These are phyloP conservation scores for Oryza punctata DNA, from an alignment of 176 grass and related monocot genomes.

Conservation along the genomic window DNA sequence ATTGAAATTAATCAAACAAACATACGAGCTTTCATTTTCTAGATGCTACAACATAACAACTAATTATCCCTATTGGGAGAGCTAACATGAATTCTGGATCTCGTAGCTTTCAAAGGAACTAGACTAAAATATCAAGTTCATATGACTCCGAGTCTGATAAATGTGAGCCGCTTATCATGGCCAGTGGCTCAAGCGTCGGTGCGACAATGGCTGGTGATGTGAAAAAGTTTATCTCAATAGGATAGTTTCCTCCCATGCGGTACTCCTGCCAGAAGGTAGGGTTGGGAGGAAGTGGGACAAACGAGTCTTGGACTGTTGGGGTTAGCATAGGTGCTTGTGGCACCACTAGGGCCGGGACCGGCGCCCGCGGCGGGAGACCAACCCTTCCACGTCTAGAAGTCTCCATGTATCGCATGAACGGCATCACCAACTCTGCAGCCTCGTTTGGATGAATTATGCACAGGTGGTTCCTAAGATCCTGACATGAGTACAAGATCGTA, in stretches of 20 bases:
- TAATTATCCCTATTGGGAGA: no score
- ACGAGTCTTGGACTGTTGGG: background rate
- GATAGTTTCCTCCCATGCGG: background rate
- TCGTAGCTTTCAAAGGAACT: no score
- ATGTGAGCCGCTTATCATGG: background rate
- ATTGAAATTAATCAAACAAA: no score
- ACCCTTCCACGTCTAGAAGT: background rate
- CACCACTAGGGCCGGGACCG: no score
- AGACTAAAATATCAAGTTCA: no score
- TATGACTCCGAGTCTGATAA: no score
- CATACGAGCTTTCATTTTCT: no score
- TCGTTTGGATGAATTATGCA: background rate
- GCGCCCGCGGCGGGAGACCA: no score
- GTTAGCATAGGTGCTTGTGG: no score
- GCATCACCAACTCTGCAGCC: background rate
- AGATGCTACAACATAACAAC: no score
- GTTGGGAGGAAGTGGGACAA: background rate
- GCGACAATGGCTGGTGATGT: background rate
- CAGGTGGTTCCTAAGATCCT: background rate
- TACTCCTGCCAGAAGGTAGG: slow-evolving; percentile 5
- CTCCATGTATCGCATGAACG: background rate
- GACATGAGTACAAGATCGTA: background rate
- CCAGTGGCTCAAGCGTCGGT: no score
- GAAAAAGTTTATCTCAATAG: background rate
- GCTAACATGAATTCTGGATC: no score